phyloP scores from a whole-genome alignment of 2,329 filamentous ascomycete species.

The Emmonsia crescens region DNA sequence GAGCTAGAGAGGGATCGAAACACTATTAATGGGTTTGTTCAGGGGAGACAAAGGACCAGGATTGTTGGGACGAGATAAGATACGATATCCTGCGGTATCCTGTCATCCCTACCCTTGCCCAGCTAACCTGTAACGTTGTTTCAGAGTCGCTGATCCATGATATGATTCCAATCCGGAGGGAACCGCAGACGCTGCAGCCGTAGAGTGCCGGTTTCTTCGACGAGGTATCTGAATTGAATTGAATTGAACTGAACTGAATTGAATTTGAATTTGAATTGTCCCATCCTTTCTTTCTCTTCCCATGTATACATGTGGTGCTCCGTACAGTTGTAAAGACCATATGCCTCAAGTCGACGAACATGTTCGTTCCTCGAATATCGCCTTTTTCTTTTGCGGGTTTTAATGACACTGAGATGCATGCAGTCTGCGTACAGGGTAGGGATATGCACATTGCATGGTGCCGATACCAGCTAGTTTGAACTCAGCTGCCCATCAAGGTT shows the following conservation, averaged over 20 bases:
- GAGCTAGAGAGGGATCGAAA: not conserved
- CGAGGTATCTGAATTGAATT: not conserved
- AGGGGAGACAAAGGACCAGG: not conserved
- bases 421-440: too few species aligned
- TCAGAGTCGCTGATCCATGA: not conserved
- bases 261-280: too few species aligned
- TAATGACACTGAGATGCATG: too few species aligned
- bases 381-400: too few species aligned
- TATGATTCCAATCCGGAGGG: not conserved
- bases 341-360: too few species aligned
- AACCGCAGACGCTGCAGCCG: not conserved
- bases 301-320: too few species aligned
- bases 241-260: not conserved
- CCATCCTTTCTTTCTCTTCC: not conserved
- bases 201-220: not conserved
- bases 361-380: too few species aligned
- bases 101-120: not conserved
- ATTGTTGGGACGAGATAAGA: not conserved
- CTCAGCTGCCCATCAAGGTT: too few species aligned
- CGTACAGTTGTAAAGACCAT: too few species aligned
- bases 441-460: too few species aligned
- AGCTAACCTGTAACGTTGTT: not conserved
- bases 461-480: too few species aligned
- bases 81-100: not conserved
- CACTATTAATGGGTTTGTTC: not conserved